These are phyloP conservation scores for Lentinula aciculospora DNA, from an alignment of 768 basidiomycete species.

Conservation along the genomic window DNA sequence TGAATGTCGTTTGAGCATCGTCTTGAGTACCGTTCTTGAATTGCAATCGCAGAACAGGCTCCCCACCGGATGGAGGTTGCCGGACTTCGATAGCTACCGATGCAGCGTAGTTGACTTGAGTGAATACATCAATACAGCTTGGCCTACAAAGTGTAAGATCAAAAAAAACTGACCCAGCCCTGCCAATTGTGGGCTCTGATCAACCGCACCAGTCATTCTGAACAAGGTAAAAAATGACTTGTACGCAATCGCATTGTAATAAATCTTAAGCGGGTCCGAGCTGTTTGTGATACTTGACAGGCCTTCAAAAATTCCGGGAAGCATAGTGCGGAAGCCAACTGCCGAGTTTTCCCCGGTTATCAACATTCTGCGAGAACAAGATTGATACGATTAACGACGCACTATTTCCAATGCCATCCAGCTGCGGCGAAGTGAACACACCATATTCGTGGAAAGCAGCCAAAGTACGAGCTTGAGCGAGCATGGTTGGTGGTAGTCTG, in stretches of 20 bases:
- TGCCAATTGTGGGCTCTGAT: slow-evolving; percentile 45
- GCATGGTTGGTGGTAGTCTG: slow-evolving; percentile 39
- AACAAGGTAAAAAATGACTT: slow-evolving; percentile 77
- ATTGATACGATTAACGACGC: slow-evolving; percentile 4
- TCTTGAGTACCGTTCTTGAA: slow-evolving; percentile 66
- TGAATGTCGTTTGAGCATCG: slow-evolving; percentile 39
- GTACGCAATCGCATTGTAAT: slow-evolving; percentile 60
- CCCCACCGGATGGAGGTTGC: slow-evolving; percentile 34
- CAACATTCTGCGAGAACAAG: neutral
- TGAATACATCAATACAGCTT: neutral
- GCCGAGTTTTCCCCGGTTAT: neutral
- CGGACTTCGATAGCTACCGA: slow-evolving; percentile 57
- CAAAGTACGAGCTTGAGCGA: slow-evolving; percentile 51
- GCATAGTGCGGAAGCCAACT: slow-evolving; percentile 66
- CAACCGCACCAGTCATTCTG: slow-evolving; percentile 62
- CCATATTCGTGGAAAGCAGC: slow-evolving; percentile 73
- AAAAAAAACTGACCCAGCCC: slow-evolving; percentile 43
- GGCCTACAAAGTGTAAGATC: neutral
- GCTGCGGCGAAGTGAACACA: slow-evolving; percentile 50
- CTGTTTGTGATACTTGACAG: slow-evolving; percentile 45
- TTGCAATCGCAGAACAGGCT: slow-evolving; percentile 53
- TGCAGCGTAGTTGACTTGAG: slow-evolving; percentile 56
- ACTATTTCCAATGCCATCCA: slow-evolving; percentile 66
- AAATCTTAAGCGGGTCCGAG: slow-evolving; percentile 49
- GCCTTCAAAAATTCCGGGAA: slow-evolving; percentile 53